phyloP scores from a whole-genome alignment of 2,329 filamentous ascomycete genomes.

The Aspergillus sp. region DNA sequence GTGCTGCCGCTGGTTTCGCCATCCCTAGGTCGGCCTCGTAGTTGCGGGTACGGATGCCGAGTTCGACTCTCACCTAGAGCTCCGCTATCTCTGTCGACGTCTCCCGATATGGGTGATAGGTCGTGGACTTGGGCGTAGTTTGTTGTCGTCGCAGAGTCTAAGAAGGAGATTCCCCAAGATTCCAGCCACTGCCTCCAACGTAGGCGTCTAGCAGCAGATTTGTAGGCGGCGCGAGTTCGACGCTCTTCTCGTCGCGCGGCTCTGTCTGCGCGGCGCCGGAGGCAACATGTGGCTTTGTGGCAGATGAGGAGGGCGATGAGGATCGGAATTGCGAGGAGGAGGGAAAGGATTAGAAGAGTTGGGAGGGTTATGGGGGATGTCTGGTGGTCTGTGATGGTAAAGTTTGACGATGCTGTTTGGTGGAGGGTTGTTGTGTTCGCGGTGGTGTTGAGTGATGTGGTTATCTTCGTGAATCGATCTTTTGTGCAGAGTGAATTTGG shows the following conservation, averaged over 20 bases:
- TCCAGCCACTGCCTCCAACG: slow-evolving; percentile 54
- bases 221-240: slow-evolving; percentile 56
- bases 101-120: slow-evolving; percentile 6
- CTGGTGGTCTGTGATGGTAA: background rate
- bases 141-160: background rate
- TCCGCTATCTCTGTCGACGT: background rate
- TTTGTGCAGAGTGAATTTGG: background rate
- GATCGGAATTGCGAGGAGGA: slow-evolving; percentile 49
- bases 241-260: slow-evolving; percentile 60
- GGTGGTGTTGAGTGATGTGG: background rate
- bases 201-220: slow-evolving; percentile 57
- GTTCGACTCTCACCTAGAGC: background rate
- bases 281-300: slow-evolving; percentile 46
- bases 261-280: slow-evolving; percentile 56
- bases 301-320: slow-evolving; percentile 51
- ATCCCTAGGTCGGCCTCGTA: slow-evolving; percentile 21
- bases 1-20: slow-evolving; percentile 50
- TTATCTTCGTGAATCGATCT: background rate
- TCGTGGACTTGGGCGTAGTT: background rate
- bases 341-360: slow-evolving; percentile 19
- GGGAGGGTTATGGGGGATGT: background rate
- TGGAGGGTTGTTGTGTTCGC: background rate
- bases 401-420: background rate
- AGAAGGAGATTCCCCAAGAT: background rate
- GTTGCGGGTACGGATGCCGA: background rate